Conservation (phyloP, 352 stramenopile species). For the Phytophthora syringae region DNA sequence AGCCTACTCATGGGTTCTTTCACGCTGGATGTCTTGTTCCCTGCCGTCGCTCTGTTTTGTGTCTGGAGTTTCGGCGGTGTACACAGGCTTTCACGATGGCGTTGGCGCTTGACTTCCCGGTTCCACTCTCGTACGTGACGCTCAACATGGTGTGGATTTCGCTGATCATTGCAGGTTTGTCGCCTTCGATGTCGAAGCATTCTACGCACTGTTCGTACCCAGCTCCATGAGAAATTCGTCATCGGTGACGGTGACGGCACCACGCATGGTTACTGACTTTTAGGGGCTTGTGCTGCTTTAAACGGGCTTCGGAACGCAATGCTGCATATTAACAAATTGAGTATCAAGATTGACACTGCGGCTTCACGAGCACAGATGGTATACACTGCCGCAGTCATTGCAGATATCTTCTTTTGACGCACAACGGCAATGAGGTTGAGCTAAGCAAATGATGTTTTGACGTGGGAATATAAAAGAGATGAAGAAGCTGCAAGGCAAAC, state of each 20-base stretch:
- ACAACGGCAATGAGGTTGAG: not conserved
- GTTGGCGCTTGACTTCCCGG: constrained; percentile 17
- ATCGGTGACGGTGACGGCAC: constrained; percentile 27
- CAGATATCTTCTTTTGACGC: not conserved
- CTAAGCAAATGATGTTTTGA: not conserved
- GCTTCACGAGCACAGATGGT: constrained; percentile 10
- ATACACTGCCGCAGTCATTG: constrained; percentile 17
- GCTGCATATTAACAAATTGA: constrained; percentile 12
- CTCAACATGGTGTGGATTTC: constrained; percentile 29
- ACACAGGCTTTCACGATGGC: constrained; percentile 18
- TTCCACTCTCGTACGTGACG: constrained; percentile 32
- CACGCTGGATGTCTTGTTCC: constrained; percentile 16
- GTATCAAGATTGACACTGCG: constrained; percentile 11
- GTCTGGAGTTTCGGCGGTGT: constrained; percentile 7
- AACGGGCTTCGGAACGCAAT: constrained; percentile 13
- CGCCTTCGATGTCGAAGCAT: constrained; percentile 41
- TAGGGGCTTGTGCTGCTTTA: constrained; percentile 14
- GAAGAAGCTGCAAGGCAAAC: too few species aligned
- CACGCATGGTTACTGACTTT: constrained; percentile 37
- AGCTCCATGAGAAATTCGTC: constrained; percentile 24
- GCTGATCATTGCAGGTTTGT: constrained; percentile 20
- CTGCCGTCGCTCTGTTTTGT: constrained; percentile 16
- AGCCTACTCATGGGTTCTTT: constrained; percentile 24
- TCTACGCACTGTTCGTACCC: constrained; percentile 41
- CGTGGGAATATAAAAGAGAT: not conserved